phyloP scores from a whole-genome alignment of 2,329 filamentous ascomycete species.

The Penicillium sp. region DNA sequence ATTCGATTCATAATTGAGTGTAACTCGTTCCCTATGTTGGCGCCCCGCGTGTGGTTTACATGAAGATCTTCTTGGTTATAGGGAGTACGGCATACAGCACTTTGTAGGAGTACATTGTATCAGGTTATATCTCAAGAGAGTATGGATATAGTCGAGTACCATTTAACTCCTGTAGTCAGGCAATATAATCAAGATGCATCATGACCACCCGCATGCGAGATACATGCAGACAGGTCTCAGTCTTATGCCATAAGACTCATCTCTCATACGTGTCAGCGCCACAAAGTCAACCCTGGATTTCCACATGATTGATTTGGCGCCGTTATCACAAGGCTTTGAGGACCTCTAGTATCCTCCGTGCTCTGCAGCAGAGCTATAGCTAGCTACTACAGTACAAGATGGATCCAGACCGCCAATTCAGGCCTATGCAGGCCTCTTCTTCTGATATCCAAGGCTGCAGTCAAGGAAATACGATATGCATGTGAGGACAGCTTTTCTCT shows the following conservation, averaged over 20 bases:
- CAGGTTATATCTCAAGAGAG: background rate
- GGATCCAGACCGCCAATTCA: slow-evolving; percentile 18
- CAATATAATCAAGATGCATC: background rate
- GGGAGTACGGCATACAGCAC: background rate
- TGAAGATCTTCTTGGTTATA: background rate
- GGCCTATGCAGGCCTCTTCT: slow-evolving; percentile 7
- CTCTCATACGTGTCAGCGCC: slow-evolving; percentile 22
- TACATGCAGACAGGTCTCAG: background rate
- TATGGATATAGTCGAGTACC: background rate
- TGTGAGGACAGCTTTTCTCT: slow-evolving; percentile 2
- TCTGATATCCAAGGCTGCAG: slow-evolving; percentile 5
- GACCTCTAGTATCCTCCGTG: slow-evolving; percentile 1
- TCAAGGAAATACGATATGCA: slow-evolving; percentile 3
- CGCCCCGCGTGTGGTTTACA: background rate
- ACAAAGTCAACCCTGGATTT: slow-evolving; percentile 11
- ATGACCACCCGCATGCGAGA: background rate
- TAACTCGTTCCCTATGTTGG: background rate
- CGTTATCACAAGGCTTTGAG: slow-evolving; percentile 13
- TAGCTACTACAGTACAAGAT: background rate
- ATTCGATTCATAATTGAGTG: background rate
- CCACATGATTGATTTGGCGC: slow-evolving; percentile 12
- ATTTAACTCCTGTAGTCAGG: background rate
- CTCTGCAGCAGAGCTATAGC: slow-evolving; percentile 7
- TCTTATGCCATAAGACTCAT: background rate
- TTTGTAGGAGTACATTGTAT: background rate